Evolutionary conservation across 148 eudicot species (phyloP).

Genomic region (Cornus florida): DNA sequence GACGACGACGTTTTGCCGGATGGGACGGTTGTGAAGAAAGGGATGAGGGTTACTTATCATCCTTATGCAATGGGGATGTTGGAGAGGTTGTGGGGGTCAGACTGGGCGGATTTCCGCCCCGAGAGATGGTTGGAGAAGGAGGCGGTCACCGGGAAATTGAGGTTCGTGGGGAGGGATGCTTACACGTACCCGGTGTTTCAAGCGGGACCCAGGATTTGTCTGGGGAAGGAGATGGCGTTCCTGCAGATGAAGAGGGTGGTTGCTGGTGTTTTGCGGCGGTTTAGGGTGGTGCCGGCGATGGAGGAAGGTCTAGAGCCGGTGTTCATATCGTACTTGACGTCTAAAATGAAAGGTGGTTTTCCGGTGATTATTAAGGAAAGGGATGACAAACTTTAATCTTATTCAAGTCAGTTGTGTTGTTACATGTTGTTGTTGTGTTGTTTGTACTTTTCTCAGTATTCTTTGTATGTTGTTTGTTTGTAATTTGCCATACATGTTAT

Average conservation of each 20-base stretch:
- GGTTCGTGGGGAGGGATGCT: conserved; percentile 26
- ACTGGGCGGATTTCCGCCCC: conserved; percentile 41
- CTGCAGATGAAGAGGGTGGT: conserved; percentile 58
- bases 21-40: conserved; percentile 37
- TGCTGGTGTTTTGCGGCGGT: conserved; percentile 34
- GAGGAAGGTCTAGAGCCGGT: conserved; percentile 34
- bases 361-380: conserved; percentile 7
- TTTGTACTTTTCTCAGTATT: no score
- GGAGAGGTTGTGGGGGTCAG: conserved; percentile 39
- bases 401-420: no score
- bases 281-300: not conserved
- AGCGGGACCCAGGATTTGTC: conserved; percentile 50
- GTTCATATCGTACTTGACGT: conserved; percentile 30
- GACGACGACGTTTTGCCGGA: conserved; percentile 47
- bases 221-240: conserved; percentile 59
- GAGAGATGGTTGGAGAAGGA: conserved; percentile 43
- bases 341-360: conserved; percentile 51
- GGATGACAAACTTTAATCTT: conserved; percentile 15
- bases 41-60: conserved; percentile 32
- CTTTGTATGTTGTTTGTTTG: no score
- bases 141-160: conserved; percentile 10
- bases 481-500: no score
- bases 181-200: conserved; percentile 45
- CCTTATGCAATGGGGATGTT: conserved; percentile 49
- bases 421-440: no score